Evolutionary conservation across 345 rosid genomes (phyloP), one percentile per base, ranked within the genome.

Genomic region (Salix dunnii): DNA sequence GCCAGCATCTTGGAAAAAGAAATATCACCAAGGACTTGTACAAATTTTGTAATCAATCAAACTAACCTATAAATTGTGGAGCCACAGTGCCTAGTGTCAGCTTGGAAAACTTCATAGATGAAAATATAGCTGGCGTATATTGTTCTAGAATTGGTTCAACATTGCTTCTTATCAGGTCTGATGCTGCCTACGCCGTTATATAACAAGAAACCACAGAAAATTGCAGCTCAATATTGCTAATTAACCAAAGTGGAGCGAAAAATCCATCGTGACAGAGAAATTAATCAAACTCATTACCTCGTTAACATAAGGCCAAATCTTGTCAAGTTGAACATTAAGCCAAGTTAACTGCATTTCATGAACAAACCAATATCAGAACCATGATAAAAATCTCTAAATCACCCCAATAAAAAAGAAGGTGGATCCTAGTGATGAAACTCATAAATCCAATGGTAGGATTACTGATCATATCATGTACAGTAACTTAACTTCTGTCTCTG

Each of bases 61-160:
- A 78, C 74, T 65, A 27, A 93, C 99, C 97, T 84, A 94, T 95
- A 79, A 95, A 93, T 80, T 91, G 99, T 53, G 98, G 98, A 84
- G 99, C 98, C 53, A 95, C 91, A 55, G 99, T 95, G 11, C 98
- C 99, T 38, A 95, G 97, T 60, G 97, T 95, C 63, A 93, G 76
- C 79, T 88, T 84, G 7, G 97, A 92, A 84, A 95, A 95, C 81
- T 82, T 90, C 77, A 95, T 84, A 77, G 97, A 95, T 60, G 91
- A 83, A 78, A 93, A 70, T 74, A 93, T 78, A 68, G 80, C 77
- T 49, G 99, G 98, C 74, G 89, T 89, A 53, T 95, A 90, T 71
- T 90, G 91, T 78, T 93, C 97, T 43, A 93, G 98, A 86, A 89
- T 77, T 51, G 98, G 96, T 87, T 95, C 99, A 30, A 93, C 92